Conservation (phyloP, 1,284 basidiomycete species). For the Termitomyces sp. region DNA sequence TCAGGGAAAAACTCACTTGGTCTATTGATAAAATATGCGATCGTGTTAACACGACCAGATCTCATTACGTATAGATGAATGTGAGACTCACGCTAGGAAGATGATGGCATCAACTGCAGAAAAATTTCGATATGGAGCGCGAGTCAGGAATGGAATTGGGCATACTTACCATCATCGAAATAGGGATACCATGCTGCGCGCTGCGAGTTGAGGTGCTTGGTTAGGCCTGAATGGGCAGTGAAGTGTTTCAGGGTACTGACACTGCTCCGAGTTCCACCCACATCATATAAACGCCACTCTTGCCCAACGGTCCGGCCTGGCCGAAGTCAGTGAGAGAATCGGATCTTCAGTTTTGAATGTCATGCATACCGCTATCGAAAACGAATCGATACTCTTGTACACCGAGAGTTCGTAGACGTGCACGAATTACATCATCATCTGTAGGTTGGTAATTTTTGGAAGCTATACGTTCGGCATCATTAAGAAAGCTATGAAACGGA, state of each 20-base stretch:
- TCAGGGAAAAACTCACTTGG: constrained; percentile 17
- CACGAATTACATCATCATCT: constrained; percentile 68
- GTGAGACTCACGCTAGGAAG: constrained; percentile 53
- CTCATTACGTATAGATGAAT: background rate
- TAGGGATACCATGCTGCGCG: constrained; percentile 68
- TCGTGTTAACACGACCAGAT: background rate
- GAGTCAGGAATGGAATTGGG: constrained; percentile 1
- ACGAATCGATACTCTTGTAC: constrained; percentile 69
- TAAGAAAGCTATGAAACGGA: constrained; percentile 41
- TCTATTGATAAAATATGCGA: constrained; percentile 11
- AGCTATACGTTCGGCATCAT: constrained; percentile 63
- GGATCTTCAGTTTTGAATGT: background rate
- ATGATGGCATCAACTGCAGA: constrained; percentile 57
- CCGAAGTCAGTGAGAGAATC: constrained; percentile 1
- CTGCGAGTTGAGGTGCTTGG: constrained; percentile 28
- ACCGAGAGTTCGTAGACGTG: constrained; percentile 65
- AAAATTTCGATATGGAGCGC: constrained; percentile 3
- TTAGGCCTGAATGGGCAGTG: constrained; percentile 5
- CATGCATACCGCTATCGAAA: constrained; percentile 63
- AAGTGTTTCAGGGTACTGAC: constrained; percentile 34
- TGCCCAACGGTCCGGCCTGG: constrained; percentile 44
- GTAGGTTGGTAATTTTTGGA: constrained; percentile 55
- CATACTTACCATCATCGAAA: constrained; percentile 61
- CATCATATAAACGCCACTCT: constrained; percentile 69
- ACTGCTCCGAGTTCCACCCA: constrained; percentile 65